Conservation (phyloP, 78 protist species). For the Bigelowiella natans region DNA sequence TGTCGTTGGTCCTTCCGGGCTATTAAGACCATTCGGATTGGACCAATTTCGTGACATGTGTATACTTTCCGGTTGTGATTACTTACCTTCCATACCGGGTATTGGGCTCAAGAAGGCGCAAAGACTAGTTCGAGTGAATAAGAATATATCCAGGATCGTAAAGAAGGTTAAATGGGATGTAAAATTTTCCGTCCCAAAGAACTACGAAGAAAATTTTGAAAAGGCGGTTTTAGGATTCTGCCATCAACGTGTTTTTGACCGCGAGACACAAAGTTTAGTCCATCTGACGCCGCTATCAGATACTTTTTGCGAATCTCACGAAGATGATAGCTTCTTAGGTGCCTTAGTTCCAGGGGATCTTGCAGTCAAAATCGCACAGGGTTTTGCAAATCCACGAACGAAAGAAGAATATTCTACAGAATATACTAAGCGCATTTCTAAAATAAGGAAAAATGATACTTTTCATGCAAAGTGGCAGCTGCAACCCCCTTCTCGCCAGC, state of each 20-base stretch:
- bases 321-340: neutral
- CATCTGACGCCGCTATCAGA: conserved; percentile 6
- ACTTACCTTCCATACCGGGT: conserved; percentile 63
- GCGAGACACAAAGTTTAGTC: neutral
- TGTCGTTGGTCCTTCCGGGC: neutral
- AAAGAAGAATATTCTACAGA: neutral
- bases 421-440: no score
- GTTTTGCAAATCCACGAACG: neutral
- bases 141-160: conserved; percentile 29
- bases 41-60: conserved; percentile 39
- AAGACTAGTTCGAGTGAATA: conserved; percentile 21
- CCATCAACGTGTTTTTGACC: conserved; percentile 10
- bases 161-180: neutral
- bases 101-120: conserved; percentile 81
- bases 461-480: no score
- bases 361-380: neutral
- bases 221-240: neutral
- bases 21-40: neutral
- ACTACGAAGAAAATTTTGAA: neutral
- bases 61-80: conserved; percentile 91
- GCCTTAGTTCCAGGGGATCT: neutral
- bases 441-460: no score
- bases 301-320: neutral
- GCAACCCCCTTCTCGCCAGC: no score
- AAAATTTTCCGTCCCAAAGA: neutral